Conservation (phyloP, 805 yeast species). For the Kluyveromyces dobzhanskii region DNA sequence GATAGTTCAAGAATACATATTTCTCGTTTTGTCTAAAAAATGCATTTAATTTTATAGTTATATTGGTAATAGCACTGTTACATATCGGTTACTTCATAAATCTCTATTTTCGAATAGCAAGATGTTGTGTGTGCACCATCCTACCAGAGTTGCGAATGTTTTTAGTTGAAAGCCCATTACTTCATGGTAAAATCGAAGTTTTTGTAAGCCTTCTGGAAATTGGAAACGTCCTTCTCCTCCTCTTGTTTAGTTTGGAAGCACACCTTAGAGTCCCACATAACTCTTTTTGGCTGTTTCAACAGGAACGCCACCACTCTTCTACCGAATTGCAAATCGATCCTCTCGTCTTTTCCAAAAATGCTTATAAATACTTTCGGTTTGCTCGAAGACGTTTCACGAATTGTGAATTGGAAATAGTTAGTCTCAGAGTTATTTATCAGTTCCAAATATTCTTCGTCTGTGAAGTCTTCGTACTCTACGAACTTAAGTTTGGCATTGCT, state of each 20-base stretch:
- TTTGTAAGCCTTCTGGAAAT: constrained; percentile 48
- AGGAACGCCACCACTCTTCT: constrained; percentile 66
- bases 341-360: constrained; percentile 26
- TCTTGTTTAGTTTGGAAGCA: constrained; percentile 58
- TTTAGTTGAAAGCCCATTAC: not conserved
- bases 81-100: not conserved
- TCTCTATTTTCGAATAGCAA: not conserved
- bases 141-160: no score
- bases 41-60: no score
- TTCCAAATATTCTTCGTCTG: constrained; percentile 22
- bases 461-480: constrained; percentile 20
- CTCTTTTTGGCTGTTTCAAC: constrained; percentile 50
- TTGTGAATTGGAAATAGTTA: constrained; percentile 30
- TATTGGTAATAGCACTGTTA: not conserved
- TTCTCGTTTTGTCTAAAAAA: no score
- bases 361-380: constrained; percentile 28
- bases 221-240: constrained; percentile 56
- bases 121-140: no score
- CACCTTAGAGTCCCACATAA: constrained; percentile 56
- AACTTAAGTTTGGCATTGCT: constrained; percentile 39
- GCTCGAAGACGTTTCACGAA: constrained; percentile 26
- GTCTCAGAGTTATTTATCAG: constrained; percentile 22
- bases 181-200: constrained; percentile 43
- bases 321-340: constrained; percentile 75
- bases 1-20: constrained; percentile 12